A percentile compares a stretch with the other conserved stretches of the same genome.
These are phyloP conservation scores for Blastosporella zonata DNA, from an alignment of 1,284 basidiomycete species.

Conservation along the genomic window DNA sequence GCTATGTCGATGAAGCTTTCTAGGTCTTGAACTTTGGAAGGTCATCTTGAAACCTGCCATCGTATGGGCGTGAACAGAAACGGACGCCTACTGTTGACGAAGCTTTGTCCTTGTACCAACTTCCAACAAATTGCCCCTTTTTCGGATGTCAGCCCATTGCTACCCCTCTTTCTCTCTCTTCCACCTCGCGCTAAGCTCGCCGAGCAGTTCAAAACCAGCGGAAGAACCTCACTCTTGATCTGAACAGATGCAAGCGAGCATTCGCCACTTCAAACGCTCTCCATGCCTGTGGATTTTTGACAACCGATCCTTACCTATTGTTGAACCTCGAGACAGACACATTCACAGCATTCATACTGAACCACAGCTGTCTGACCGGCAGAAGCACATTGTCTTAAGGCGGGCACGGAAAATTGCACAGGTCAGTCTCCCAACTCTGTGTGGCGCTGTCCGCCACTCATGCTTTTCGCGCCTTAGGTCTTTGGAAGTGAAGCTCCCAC, in stretches of 20 bases:
- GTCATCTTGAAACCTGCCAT: neutral
- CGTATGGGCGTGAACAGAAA: neutral
- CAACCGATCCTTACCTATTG: slow-evolving; percentile 1
- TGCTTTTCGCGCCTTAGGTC: slow-evolving; percentile 7
- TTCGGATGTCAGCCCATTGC: slow-evolving; percentile 6
- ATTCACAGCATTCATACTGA: slow-evolving; percentile 10
- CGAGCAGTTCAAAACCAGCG: no score
- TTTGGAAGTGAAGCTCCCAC: slow-evolving; percentile 17
- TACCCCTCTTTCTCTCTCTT: neutral
- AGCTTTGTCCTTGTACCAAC: slow-evolving; percentile 4
- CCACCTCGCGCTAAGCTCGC: slow-evolving; percentile 3
- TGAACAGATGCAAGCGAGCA: slow-evolving; percentile 15
- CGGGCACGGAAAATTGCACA: slow-evolving; percentile 18
- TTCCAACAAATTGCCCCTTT: slow-evolving; percentile 4
- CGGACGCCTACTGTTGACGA: slow-evolving; percentile 4
- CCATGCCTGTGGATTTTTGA: slow-evolving; percentile 10
- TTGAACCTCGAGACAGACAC: slow-evolving; percentile 2
- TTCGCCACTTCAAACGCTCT: slow-evolving; percentile 17
- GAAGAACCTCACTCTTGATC: slow-evolving; percentile 16
- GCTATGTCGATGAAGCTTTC: slow-evolving; percentile 11
- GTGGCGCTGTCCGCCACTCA: slow-evolving; percentile 1
- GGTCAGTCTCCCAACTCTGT: slow-evolving; percentile 2
- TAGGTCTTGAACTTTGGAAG: slow-evolving; percentile 6
- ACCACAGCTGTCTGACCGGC: slow-evolving; percentile 16
- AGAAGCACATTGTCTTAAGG: slow-evolving; percentile 12